phyloP scores from a whole-genome alignment of 1,284 basidiomycete species.

The Pterulicium gracile region DNA sequence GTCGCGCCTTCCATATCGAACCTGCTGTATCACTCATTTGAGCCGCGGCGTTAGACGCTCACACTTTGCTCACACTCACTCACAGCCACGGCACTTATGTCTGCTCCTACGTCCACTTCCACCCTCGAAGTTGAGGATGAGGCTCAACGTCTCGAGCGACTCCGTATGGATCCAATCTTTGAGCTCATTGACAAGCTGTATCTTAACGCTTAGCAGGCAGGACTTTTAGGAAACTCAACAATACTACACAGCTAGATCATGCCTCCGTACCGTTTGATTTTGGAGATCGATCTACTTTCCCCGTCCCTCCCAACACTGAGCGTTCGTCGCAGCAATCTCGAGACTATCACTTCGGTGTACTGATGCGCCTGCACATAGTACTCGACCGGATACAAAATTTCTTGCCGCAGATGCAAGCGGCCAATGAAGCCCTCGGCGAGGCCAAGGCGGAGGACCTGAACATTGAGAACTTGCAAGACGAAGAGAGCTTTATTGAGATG shows the following conservation, averaged over 20 bases:
- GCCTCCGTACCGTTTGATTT: not conserved
- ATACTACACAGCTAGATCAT: not conserved
- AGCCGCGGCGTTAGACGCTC: too few species aligned
- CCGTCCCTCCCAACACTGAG: not conserved
- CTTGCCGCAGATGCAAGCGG: not conserved
- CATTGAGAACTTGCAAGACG: not conserved
- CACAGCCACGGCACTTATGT: conserved; percentile 1
- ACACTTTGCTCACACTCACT: conserved; percentile 19
- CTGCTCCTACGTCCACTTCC: not conserved
- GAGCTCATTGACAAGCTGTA: not conserved
- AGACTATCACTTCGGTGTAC: not conserved
- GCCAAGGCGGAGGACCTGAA: not conserved
- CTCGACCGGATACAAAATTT: not conserved
- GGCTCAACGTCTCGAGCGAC: not conserved
- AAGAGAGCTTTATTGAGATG: not conserved
- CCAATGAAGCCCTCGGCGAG: not conserved
- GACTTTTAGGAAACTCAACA: not conserved
- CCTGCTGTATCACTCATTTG: too few species aligned
- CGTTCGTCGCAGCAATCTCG: not conserved
- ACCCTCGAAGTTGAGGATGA: not conserved
- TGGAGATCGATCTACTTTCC: not conserved
- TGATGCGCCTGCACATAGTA: not conserved
- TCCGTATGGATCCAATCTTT: not conserved
- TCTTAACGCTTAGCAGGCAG: not conserved
- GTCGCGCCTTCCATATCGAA: too few species aligned